Base-by-base conservation (phyloP, 2,329 filamentous ascomycete species). In the Aspergillus awamori region DNA sequence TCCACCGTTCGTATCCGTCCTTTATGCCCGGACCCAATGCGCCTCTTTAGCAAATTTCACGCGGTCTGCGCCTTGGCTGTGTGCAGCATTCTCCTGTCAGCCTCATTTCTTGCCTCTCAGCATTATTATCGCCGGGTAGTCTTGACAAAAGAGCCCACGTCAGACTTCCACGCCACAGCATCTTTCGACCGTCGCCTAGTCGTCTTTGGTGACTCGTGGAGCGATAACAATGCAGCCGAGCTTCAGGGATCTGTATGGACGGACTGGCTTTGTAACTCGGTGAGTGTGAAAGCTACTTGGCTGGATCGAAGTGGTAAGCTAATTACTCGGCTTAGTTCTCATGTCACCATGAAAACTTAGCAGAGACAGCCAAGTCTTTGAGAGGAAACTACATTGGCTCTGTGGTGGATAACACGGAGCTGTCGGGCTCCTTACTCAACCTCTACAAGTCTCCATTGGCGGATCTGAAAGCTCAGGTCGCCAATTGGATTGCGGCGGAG, bases 151-250 rank as follows among this genome's bases (percentile, higher is more conserved):
- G 52, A 60, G 24, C 65, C 65, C 3, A 53, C 57, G 45, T 33
- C 62, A 10, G 60, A 61, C 8, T 72, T 72, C 41, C 63, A 67
- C 48, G 59, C 68, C 8, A 58, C 67, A 8, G 58, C 53, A 4
- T 56, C 64, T 24, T 73, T 69, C 60, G 65, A 72, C 38, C 69
- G 68, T 43, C 66, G 73, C 56, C 63, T 78, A 58, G 74, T 77
- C 3, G 71, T 77, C 6, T 78, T 77, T 65, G 75, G 76, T 5
- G 75, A 78, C 65, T 74, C 77, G 8, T 77, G 73, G 76, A 77
- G 74, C 48, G 75, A 76, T 51, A 72, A 70, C 60, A 68, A 72
- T 62, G 69, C 69, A 4, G 68, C 69, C 41, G 66, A 69, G 11
- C 51, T 60, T 8, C 69, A 70, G 52, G 74, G 71, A 4, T 65